A percentile compares a stretch with the other conserved stretches of the same genome.
Conservation (phyloP, 2,329 filamentous ascomycete species). For the Calonectria pauciramosa region DNA sequence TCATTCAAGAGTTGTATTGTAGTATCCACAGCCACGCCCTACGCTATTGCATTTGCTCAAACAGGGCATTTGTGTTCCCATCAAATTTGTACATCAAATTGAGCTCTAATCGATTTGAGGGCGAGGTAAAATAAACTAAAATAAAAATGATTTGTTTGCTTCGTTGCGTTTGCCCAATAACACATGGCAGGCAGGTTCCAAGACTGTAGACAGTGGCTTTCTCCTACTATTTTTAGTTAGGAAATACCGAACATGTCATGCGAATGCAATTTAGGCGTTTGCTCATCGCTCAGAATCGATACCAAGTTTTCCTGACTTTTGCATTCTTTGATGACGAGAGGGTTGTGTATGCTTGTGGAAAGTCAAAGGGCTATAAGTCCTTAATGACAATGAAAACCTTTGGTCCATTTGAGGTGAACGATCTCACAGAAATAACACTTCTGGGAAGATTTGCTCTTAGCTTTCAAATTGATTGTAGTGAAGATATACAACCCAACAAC, state of each 20-base stretch:
- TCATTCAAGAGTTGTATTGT: too few species aligned
- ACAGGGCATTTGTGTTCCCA: too few species aligned
- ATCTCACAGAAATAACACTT: not conserved
- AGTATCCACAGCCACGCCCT: too few species aligned
- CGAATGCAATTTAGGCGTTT: not conserved
- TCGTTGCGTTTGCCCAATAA: too few species aligned
- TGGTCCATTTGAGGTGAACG: not conserved
- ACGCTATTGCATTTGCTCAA: too few species aligned
- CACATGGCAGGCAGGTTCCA: too few species aligned
- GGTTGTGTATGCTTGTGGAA: not conserved
- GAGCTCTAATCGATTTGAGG: too few species aligned
- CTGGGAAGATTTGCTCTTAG: not conserved
- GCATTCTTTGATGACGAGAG: not conserved
- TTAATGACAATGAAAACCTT: not conserved
- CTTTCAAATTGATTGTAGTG: not conserved
- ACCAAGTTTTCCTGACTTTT: not conserved
- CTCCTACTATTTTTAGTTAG: too few species aligned
- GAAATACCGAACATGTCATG: not conserved
- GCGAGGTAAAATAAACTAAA: too few species aligned
- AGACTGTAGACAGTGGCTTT: too few species aligned
- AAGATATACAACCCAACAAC: not conserved
- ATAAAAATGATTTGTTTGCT: too few species aligned
- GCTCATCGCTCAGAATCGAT: not conserved
- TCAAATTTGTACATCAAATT: too few species aligned
- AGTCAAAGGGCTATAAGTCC: not conserved